Percentiles rank a stretch among this genome's conserved stretches.
Evolutionary conservation across 1,284 basidiomycete species (phyloP).

Genomic region (Naganishia albida): DNA sequence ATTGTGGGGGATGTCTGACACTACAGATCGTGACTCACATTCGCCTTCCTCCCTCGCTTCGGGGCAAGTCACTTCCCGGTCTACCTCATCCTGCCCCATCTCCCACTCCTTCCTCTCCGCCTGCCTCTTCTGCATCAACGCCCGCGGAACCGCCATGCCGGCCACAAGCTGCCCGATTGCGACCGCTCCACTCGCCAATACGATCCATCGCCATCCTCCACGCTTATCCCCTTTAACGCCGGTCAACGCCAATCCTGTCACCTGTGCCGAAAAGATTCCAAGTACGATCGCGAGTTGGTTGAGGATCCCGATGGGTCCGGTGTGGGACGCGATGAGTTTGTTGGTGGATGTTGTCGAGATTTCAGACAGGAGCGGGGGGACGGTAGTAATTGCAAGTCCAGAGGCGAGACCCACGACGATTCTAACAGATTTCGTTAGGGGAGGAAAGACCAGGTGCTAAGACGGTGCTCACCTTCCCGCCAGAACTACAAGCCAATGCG

Average conservation of each 20-base stretch:
- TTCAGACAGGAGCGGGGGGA: constrained; percentile 79
- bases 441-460: constrained; percentile 23
- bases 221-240: constrained; percentile 50
- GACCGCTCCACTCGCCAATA: constrained; percentile 65
- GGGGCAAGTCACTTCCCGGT: neutral
- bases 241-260: constrained; percentile 48
- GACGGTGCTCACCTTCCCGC: constrained; percentile 65
- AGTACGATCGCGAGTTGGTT: constrained; percentile 85
- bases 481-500: constrained; percentile 62
- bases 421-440: constrained; percentile 53
- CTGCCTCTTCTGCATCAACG: constrained; percentile 21
- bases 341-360: constrained; percentile 64
- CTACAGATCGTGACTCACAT: neutral
- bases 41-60: constrained; percentile 3
- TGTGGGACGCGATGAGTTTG: constrained; percentile 35
- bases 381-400: constrained; percentile 81
- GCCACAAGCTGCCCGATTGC: constrained; percentile 62
- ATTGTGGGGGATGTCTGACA: no score
- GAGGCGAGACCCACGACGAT: constrained; percentile 75
- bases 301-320: constrained; percentile 64
- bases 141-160: constrained; percentile 31
- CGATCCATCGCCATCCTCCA: constrained; percentile 69
- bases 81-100: constrained; percentile 54
- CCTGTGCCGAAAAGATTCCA: constrained; percentile 77
- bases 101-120: constrained; percentile 57